Evolutionary conservation across 768 basidiomycete genomes (phyloP).

Genomic region (Suillus brevipes): DNA sequence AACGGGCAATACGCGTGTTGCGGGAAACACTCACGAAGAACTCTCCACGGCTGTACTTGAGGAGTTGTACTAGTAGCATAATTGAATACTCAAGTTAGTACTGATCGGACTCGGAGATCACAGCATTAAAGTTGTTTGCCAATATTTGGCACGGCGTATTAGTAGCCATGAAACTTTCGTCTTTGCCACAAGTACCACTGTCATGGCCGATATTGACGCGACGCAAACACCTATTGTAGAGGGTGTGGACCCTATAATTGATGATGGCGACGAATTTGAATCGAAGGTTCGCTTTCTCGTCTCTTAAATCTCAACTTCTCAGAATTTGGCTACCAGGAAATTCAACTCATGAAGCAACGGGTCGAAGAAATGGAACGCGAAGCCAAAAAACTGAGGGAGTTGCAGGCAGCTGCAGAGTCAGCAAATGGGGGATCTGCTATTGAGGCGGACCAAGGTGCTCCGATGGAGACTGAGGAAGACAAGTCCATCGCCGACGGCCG

Average conservation of each 20-base stretch:
- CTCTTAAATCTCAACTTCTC: slow-evolving; percentile 15
- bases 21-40: not conserved
- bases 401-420: slow-evolving; percentile 76
- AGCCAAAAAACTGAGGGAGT: slow-evolving; percentile 82
- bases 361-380: slow-evolving; percentile 94
- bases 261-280: slow-evolving; percentile 66
- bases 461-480: slow-evolving; percentile 85
- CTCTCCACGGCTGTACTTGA: not conserved
- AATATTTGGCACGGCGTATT: slow-evolving; percentile 24
- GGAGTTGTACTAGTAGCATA: not conserved
- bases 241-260: slow-evolving; percentile 39
- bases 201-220: slow-evolving; percentile 55
- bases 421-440: slow-evolving; percentile 47
- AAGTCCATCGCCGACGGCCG: slow-evolving; percentile 76
- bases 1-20: no score
- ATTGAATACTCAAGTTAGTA: not conserved
- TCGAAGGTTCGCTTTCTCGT: slow-evolving; percentile 45
- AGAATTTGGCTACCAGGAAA: slow-evolving; percentile 57
- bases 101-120: not conserved
- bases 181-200: slow-evolving; percentile 19
- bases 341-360: slow-evolving; percentile 86
- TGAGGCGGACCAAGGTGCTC: slow-evolving; percentile 45
- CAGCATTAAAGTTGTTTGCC: slow-evolving; percentile 18
- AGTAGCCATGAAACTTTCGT: slow-evolving; percentile 26
- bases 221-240: slow-evolving; percentile 37